Evolutionary conservation across 2,329 filamentous ascomycete species (phyloP), one percentile per base, ranked within the genome.

Genomic region (Colletotrichum lentis): DNA sequence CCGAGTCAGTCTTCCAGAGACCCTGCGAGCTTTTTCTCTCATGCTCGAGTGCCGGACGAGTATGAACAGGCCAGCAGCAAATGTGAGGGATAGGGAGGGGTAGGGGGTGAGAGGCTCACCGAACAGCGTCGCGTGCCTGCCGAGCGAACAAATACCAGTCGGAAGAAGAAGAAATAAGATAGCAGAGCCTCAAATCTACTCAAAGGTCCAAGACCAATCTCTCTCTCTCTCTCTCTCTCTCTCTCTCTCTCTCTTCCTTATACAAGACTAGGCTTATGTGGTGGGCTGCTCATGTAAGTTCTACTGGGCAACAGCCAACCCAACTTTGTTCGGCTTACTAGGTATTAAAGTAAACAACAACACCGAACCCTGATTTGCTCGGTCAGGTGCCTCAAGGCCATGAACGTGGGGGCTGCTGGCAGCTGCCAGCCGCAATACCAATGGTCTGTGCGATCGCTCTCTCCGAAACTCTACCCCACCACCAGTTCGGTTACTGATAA

Each of bases 291-390:
- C 27, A 10, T 53, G 50, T 18, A n/a, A 14, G n/a, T 16, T 37
- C 18, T 7, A 5, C 50, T 31, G 11, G n/a, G 31, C 14, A 20
- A 20, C 18, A 27, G 31, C 20, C 31, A 22, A 6, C 5, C 31
- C n/a, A 35, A 20, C 50, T 54, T 39, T 54, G n/a, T 54, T 22
- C 49, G 18, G n/a, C 10, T 10, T 39, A 7, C 3, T n/a, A n/a
- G n/a, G n/a, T n/a, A n/a, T n/a, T n/a, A 54, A 54, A 20, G 31
- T 54, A 54, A 54, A 54, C 50, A 54, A 54, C n/a, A 22, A 37
- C 31, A 11, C 5, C n/a, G 31, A 12, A 3, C 11, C 20, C 50
- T 54, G 12, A 54, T 39, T 22, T n/a, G 50, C n/a, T 31, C 2
- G 31, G n/a, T 3, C 31, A n/a, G 11, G n/a, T 3, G 31, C 18